phyloP scores from a whole-genome alignment of 2,329 filamentous ascomycete species.

The Colletotrichum incanum region DNA sequence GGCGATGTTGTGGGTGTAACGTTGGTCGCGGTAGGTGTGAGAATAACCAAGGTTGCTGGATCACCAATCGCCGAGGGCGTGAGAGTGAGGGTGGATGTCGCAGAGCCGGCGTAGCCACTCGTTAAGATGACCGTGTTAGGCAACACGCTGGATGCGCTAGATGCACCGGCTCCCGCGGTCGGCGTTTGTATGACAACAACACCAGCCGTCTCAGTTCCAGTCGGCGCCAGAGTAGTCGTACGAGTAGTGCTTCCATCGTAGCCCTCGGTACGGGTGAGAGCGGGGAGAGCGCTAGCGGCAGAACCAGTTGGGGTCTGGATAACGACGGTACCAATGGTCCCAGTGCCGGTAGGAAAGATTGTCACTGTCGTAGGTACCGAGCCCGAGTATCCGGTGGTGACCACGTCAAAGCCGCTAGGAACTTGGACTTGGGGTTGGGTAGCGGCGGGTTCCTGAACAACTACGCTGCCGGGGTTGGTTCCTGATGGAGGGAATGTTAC shows the following conservation, averaged over 20 bases:
- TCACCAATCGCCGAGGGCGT: constrained; percentile 25
- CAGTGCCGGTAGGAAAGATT: neutral
- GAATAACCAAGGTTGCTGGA: constrained; percentile 32
- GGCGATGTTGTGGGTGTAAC: neutral
- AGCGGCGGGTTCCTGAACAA: neutral
- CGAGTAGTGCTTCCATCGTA: neutral
- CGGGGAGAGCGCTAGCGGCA: neutral
- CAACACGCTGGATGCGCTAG: neutral
- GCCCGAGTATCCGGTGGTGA: neutral
- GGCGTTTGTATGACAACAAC: constrained; percentile 9
- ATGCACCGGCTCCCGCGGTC: neutral
- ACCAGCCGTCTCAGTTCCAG: neutral
- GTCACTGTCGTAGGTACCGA: neutral
- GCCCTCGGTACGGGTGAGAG: neutral
- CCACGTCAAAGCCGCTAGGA: neutral
- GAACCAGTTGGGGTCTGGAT: constrained; percentile 24
- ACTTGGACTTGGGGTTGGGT: neutral
- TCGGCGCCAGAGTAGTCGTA: neutral
- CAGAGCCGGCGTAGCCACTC: constrained; percentile 31
- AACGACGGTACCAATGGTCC: constrained; percentile 8
- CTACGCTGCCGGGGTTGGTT: constrained; percentile 9
- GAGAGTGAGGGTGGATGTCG: constrained; percentile 29
- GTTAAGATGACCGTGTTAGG: constrained; percentile 19
- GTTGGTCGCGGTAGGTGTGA: constrained; percentile 16
- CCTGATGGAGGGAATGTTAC: constrained; percentile 10